Evolutionary conservation across 129 eudicot species (phyloP).

Genomic region (Flaveria trinervia): DNA sequence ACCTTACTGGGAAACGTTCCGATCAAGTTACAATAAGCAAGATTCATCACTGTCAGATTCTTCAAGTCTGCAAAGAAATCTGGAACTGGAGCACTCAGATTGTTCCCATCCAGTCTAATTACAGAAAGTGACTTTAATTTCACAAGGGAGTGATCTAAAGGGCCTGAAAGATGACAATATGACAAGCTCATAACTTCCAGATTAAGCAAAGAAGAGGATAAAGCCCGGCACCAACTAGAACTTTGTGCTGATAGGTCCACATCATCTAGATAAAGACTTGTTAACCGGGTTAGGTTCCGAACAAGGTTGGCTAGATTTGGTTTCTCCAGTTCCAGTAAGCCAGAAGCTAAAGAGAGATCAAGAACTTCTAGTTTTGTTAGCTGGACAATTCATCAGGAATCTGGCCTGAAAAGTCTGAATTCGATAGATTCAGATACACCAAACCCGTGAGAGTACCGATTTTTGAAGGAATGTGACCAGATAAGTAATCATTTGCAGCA

Average conservation of each 20-base stretch:
- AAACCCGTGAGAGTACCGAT: background rate
- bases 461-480: background rate
- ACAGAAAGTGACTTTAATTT: constrained; percentile 46
- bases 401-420: background rate
- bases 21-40: constrained; percentile 38
- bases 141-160: constrained; percentile 38
- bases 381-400: constrained; percentile 16
- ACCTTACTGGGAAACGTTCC: constrained; percentile 52
- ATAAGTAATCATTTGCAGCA: constrained; percentile 13
- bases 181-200: constrained; percentile 59
- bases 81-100: constrained; percentile 42
- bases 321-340: background rate
- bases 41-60: constrained; percentile 41
- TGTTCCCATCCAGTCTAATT: constrained; percentile 42
- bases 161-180: constrained; percentile 49
- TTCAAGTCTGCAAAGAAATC: constrained; percentile 46
- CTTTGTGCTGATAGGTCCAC: constrained; percentile 45
- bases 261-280: constrained; percentile 49
- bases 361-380: constrained; percentile 8
- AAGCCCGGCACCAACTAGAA: constrained; percentile 41
- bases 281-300: constrained; percentile 42
- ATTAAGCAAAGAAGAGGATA: constrained; percentile 49
- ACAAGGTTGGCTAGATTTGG: constrained; percentile 40
- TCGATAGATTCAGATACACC: background rate
- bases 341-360: background rate